phyloP scores from a whole-genome alignment of 352 stramenopile genomes.

The Globisporangium solare region DNA sequence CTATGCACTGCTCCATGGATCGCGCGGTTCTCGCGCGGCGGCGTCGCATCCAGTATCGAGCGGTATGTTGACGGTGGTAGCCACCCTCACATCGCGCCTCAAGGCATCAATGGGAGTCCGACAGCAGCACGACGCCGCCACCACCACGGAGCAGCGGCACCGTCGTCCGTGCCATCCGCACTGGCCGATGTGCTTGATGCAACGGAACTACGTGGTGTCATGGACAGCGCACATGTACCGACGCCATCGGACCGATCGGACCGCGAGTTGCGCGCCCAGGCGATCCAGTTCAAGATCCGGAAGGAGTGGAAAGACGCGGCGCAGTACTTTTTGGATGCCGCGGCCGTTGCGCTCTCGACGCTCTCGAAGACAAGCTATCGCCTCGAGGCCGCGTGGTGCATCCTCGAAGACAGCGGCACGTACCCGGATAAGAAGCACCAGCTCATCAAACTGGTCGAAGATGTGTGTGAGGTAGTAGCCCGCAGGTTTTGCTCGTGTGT shows the following conservation, averaged over 20 bases:
- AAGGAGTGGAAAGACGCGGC: slow-evolving; percentile 65
- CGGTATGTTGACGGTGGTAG: slow-evolving; percentile 22
- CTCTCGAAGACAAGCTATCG: slow-evolving; percentile 48
- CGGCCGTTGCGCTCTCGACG: slow-evolving; percentile 26
- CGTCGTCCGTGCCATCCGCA: not conserved
- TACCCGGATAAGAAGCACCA: slow-evolving; percentile 36
- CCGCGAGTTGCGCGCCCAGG: slow-evolving; percentile 47
- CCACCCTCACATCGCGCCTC: too few relatives aligned
- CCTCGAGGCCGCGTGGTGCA: slow-evolving; percentile 63
- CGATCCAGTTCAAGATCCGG: slow-evolving; percentile 64
- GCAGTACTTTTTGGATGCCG: slow-evolving; percentile 46
- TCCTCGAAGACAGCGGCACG: slow-evolving; percentile 41
- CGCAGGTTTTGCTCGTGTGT: not conserved
- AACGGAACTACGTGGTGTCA: not conserved
- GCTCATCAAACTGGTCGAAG: slow-evolving; percentile 35
- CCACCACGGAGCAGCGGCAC: not conserved
- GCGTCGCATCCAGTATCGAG: slow-evolving; percentile 44
- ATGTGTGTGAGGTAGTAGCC: slow-evolving; percentile 39
- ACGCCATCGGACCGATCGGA: slow-evolving; percentile 29
- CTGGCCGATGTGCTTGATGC: slow-evolving; percentile 13
- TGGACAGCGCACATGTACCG: slow-evolving; percentile 6
- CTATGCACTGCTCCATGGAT: slow-evolving; percentile 54
- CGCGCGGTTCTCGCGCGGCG: slow-evolving; percentile 40
- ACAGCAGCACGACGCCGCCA: not conserved
- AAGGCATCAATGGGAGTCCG: too few relatives aligned